These are phyloP conservation scores for Blastobotrys persicus DNA, from an alignment of 1,139 yeast species.

Conservation along the genomic window DNA sequence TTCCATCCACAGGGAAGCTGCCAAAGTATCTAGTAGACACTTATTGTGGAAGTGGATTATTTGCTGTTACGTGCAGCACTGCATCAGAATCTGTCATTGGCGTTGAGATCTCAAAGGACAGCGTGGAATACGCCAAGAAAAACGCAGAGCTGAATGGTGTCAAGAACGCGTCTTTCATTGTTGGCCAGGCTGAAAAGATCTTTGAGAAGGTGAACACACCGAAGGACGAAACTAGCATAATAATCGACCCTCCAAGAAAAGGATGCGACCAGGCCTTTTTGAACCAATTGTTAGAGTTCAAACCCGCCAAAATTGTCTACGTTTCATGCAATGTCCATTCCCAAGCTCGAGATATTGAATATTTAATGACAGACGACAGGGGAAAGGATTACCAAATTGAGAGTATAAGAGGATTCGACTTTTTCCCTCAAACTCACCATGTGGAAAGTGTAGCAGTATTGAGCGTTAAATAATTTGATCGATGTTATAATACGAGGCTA, in stretches of 20 bases:
- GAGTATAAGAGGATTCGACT: conserved; percentile 89
- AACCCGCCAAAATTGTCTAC: conserved; percentile 84
- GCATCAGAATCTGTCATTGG: conserved; percentile 84
- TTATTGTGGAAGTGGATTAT: conserved; percentile 94
- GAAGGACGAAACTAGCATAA: conserved; percentile 73
- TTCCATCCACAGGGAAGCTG: conserved; percentile 41
- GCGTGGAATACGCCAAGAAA: conserved; percentile 79
- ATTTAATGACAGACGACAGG: conserved; percentile 61
- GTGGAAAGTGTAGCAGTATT: conserved; percentile 94
- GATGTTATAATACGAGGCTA: no score
- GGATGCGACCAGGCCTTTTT: conserved; percentile 90
- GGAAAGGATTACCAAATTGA: conserved; percentile 59
- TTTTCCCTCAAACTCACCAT: conserved; percentile 97
- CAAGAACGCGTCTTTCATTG: conserved; percentile 75
- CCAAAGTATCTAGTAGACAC: conserved; percentile 83
- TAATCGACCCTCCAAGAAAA: conserved; percentile 94
- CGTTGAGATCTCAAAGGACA: conserved; percentile 90
- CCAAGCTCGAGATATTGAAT: conserved; percentile 91
- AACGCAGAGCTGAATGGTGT: conserved; percentile 78
- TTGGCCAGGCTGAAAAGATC: conserved; percentile 88
- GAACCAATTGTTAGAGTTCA: conserved; percentile 76
- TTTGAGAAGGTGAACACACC: conserved; percentile 78
- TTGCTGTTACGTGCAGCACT: conserved; percentile 79
- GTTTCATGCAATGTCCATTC: conserved; percentile 97
- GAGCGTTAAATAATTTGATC: conserved; percentile 22